Conservation (phyloP, 2,329 filamentous ascomycete species). For the Metarhizium robertsii region DNA sequence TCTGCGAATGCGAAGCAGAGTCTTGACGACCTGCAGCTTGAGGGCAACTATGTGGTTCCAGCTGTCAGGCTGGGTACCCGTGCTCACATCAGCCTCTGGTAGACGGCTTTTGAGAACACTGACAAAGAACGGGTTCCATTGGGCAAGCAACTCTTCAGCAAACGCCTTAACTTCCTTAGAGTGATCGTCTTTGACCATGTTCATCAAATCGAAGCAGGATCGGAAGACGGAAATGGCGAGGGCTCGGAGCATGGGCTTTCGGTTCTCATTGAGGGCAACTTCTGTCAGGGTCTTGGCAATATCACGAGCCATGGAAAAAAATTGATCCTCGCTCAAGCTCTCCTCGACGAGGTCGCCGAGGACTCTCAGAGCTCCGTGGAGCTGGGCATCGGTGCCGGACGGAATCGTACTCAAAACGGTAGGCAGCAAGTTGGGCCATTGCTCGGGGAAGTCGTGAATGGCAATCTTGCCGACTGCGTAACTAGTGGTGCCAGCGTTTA, state of each 20-base stretch:
- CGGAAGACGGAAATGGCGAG: conserved; percentile 86
- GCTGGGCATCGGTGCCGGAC: conserved; percentile 64
- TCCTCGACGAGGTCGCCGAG: conserved; percentile 87
- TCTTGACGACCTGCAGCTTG: conserved; percentile 91
- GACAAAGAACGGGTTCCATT: conserved; percentile 88
- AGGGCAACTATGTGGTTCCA: conserved; percentile 80
- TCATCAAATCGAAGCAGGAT: conserved; percentile 85
- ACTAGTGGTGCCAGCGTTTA: conserved; percentile 24
- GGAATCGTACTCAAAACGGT: conserved; percentile 70
- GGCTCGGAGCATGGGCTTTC: conserved; percentile 69
- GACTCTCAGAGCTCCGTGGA: conserved; percentile 84
- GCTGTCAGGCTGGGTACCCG: conserved; percentile 46
- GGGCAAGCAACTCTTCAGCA: conserved; percentile 71
- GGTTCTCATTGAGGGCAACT: conserved; percentile 65
- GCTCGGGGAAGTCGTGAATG: conserved; percentile 82
- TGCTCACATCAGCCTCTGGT: conserved; percentile 48
- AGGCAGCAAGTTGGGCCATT: conserved; percentile 86
- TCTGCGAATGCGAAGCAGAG: conserved; percentile 76
- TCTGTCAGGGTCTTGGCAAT: conserved; percentile 78
- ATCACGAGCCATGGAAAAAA: conserved; percentile 80
- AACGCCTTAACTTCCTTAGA: conserved; percentile 79
- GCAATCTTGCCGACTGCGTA: conserved; percentile 88
- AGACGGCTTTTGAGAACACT: conserved; percentile 65
- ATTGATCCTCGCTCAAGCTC: conserved; percentile 86
- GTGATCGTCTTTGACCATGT: conserved; percentile 94